These are phyloP conservation scores for Gossypium stocksii DNA, from an alignment of 345 rosid species.

Conservation along the genomic window DNA sequence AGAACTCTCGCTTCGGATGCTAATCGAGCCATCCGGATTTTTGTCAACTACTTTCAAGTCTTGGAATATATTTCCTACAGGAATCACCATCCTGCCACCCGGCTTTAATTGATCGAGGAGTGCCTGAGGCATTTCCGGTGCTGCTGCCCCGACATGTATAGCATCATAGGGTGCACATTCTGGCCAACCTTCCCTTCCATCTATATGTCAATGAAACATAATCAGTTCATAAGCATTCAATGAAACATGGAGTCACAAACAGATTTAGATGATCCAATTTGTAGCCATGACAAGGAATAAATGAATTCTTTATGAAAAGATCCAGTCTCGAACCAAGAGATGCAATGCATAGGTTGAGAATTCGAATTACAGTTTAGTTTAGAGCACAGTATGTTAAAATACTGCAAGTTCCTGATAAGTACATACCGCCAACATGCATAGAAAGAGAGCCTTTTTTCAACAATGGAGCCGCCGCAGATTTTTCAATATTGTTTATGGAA, in stretches of 20 bases:
- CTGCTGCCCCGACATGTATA: constrained; percentile 98
- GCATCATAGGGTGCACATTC: constrained; percentile 88
- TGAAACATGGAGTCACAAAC: background rate
- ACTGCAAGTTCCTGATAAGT: background rate
- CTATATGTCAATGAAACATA: constrained; percentile 24
- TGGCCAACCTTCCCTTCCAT: constrained; percentile 88
- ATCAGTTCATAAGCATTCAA: background rate
- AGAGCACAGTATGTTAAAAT: too few relatives aligned
- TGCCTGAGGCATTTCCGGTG: constrained; percentile 71
- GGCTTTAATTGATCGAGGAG: constrained; percentile 89
- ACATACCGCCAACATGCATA: constrained; percentile 75
- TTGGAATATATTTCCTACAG: constrained; percentile 76
- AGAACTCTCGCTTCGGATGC: constrained; percentile 50
- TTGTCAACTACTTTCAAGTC: constrained; percentile 75
- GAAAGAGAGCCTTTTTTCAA: constrained; percentile 68
- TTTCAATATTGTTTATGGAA: constrained; percentile 65
- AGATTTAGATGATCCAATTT: background rate
- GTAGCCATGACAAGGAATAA: too few relatives aligned
- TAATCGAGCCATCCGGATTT: constrained; percentile 67
- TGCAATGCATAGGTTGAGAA: background rate
- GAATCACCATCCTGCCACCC: constrained; percentile 95
- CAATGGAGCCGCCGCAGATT: constrained; percentile 66
- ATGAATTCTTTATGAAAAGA: too few relatives aligned
- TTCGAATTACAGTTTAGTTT: background rate
- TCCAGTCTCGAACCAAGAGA: too few relatives aligned